Conservation (phyloP, 2,329 filamentous ascomycete species). For the Aureobasidium sp. region DNA sequence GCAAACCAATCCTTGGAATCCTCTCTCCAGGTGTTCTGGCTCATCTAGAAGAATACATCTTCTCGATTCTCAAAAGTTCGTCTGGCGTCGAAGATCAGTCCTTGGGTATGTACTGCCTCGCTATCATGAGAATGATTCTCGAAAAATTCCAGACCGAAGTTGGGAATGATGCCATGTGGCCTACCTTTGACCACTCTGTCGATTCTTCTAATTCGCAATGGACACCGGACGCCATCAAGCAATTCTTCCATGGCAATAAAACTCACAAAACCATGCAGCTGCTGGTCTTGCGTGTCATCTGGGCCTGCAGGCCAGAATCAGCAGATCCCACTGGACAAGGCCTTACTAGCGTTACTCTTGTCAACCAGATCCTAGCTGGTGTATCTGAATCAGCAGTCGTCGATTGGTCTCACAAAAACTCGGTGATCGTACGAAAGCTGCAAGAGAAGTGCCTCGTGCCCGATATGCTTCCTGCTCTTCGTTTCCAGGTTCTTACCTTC, state of each 20-base stretch:
- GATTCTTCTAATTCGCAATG: constrained; percentile 19
- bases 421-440: constrained; percentile 26
- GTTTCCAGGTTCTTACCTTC: constrained; percentile 16
- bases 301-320: constrained; percentile 22
- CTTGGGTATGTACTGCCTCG: constrained; percentile 30
- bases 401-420: constrained; percentile 28
- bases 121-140: constrained; percentile 29
- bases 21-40: constrained; percentile 24
- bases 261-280: constrained; percentile 30
- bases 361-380: constrained; percentile 25
- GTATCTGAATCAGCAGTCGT: constrained; percentile 24
- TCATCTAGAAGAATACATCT: constrained; percentile 27
- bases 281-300: constrained; percentile 27
- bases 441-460: constrained; percentile 26
- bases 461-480: constrained; percentile 10
- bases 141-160: constrained; percentile 6
- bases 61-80: constrained; percentile 26
- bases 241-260: constrained; percentile 29
- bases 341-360: constrained; percentile 22
- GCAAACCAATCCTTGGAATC: constrained; percentile 24
- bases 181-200: not conserved
- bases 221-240: constrained; percentile 26
- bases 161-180: constrained; percentile 6
- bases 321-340: constrained; percentile 20
- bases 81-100: constrained; percentile 24